Evolutionary conservation across 2,329 filamentous ascomycete genomes (phyloP).

Genomic region (Rhinocladiella mackenziei): DNA sequence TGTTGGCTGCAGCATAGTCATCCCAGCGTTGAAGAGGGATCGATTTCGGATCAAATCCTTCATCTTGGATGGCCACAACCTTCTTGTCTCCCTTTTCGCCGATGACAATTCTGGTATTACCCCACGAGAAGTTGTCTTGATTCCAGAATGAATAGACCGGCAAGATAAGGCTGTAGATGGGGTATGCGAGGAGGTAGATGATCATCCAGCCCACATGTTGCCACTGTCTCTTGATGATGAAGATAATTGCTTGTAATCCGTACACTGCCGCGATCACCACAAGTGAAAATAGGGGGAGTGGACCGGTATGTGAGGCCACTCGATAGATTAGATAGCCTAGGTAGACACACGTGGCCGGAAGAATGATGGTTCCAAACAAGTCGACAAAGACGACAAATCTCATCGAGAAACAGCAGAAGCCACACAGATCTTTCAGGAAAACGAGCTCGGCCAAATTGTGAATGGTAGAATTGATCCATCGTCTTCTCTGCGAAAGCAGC

Average conservation of each 20-base stretch:
- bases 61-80: constrained; percentile 77
- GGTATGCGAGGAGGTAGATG: constrained; percentile 93
- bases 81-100: constrained; percentile 90
- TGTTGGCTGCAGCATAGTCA: constrained; percentile 83
- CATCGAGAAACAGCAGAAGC: constrained; percentile 99
- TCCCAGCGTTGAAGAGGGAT: constrained; percentile 97
- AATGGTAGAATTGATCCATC: constrained; percentile 99
- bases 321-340: constrained; percentile 82
- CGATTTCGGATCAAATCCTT: constrained; percentile 83
- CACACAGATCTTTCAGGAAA: constrained; percentile 87
- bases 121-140: constrained; percentile 98
- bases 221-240: constrained; percentile 96
- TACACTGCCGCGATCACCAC: constrained; percentile 88
- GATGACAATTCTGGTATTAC: constrained; percentile 95
- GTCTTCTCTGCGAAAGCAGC: constrained; percentile 91
- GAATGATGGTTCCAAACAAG: constrained; percentile 84
- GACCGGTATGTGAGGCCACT: constrained; percentile 64
- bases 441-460: constrained; percentile 93
- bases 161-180: constrained; percentile 85
- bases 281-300: constrained; percentile 82
- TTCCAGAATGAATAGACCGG: constrained; percentile 99
- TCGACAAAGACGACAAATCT: constrained; percentile 94
- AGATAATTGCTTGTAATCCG: constrained; percentile 91
- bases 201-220: constrained; percentile 99
- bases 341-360: constrained; percentile 84